Base-by-base conservation (phyloP, 805 yeast species). In the Lipomyces yamadae region DNA sequence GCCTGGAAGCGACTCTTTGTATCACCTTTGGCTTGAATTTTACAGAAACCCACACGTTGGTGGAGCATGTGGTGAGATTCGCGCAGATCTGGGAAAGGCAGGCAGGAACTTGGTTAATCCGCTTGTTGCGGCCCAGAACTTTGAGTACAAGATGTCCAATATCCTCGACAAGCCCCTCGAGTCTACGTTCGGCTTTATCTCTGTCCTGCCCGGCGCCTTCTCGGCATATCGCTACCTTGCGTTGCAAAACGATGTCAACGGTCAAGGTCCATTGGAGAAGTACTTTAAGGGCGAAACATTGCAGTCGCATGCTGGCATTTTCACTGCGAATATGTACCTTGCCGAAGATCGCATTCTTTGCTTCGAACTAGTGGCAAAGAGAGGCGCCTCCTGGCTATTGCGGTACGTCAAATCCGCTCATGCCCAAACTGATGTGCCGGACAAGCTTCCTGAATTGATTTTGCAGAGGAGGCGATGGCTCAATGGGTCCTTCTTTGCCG, bases 41-140 rank as follows among this genome's bases (percentile, higher is more conserved):
- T 86, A 85, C 69, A 82, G 82, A 67, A 83, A 87, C 72, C 89
- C 92, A 1, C 84, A 86, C 62, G 96, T 94, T 29, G 99, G 97
- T 2, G 99, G 99, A 52, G 96, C 98, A 1, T 94, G 99, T 85
- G 99, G 99, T 63, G 98, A 95, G 76, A 94, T 95, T 78, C 88
- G 87, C 70, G 96, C 95, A 0, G 87, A 89, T 77, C 80, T 93
- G 62, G 98, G 98, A 2, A 81, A 80, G 30, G 82, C 81, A 11
- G 84, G 82, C 67, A 77, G 75, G 58, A 81, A 83, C 57, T 79
- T 94, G 56, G 70, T 88, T 15, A 94, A 94, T 75, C 98, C 99
- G 7, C 78, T 94, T 64, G 94, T 94, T 8, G 97, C 98, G 2
- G 96, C 98, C 0, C 98, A 95, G 77, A 87, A 87, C 73, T 86